Evolutionary conservation across 768 basidiomycete genomes (phyloP).

Genomic region (Hydnum rufescens): DNA sequence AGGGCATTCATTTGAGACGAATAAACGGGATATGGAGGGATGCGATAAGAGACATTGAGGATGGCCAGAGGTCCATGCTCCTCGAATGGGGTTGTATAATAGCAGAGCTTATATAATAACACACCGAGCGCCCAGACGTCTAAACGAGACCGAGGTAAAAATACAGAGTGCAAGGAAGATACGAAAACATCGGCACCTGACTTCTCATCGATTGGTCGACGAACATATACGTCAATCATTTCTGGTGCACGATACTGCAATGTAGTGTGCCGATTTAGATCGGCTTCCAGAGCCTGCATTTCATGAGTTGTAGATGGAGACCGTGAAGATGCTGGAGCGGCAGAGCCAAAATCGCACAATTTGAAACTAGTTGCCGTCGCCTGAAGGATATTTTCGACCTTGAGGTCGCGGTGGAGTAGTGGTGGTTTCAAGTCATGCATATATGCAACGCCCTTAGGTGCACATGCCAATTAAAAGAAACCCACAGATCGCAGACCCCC

Average conservation of each 20-base stretch:
- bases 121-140: constrained; percentile 98
- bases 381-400: constrained; percentile 96
- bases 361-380: constrained; percentile 72
- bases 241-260: constrained; percentile 97
- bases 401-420: constrained; percentile 89
- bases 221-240: constrained; percentile 81
- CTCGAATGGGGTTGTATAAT: constrained; percentile 98
- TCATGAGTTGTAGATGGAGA: constrained; percentile 67
- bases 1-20: constrained; percentile 63
- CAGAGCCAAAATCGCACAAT: constrained; percentile 94
- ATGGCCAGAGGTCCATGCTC: constrained; percentile 94
- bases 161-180: constrained; percentile 5
- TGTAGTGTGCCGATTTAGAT: constrained; percentile 88
- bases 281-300: constrained; percentile 69
- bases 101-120: constrained; percentile 92
- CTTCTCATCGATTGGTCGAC: constrained; percentile 77
- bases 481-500: background rate
- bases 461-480: background rate
- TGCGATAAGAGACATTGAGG: constrained; percentile 86
- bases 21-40: constrained; percentile 75
- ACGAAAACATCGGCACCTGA: constrained; percentile 20
- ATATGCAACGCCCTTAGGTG: constrained; percentile 51
- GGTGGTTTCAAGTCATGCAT: constrained; percentile 91
- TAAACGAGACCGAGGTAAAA: constrained; percentile 2
- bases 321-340: constrained; percentile 46